Base-by-base conservation (phyloP, 805 yeast species). In the Barnettozyma siamensis region DNA sequence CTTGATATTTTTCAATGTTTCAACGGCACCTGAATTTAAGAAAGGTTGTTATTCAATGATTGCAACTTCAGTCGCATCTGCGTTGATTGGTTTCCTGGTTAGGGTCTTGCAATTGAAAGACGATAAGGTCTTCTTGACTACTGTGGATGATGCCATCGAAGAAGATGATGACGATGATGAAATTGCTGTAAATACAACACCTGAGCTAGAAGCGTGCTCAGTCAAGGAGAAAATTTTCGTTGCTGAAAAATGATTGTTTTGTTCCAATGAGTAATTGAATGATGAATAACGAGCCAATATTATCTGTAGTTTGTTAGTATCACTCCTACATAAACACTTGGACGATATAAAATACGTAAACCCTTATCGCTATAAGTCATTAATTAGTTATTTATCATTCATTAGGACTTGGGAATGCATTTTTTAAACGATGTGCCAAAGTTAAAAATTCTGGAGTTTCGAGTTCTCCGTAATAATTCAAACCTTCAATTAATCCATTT, bases 41-140 rank as follows among this genome's bases (percentile, higher is more conserved):
- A 70, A 68, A 35, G 83, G 83, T 15, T 70, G 76, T 41, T 75
- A 69, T 48, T 81, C 83, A 0, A 70, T 78, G 71, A 53, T 78
- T 41, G 76, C 73, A 3, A 77, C 83, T 2, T 63, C 75, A 1
- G 45, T 68, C 2, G 57, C 67, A 1, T 66, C 76, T 38, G 67
- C 64, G 1, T 19, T 73, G 0, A 58, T 70, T 2, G 73, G 73
- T 1, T 44, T 58, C 2, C 44, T 52, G 3, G 73, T 77, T 18
- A 62, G 78, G 47, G 55, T 53, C 36, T 54, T 73, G 36, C 78
- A 76, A 47, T 44, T 62, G 5, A 56, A 54, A 36, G 78, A 73
- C 17, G 41, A 44, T 19, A 44, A 36, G 29, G 35, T 38, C 5
- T 28, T 17, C 13, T 11, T 31, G 11, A 33, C 35, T 7, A 34